Percentiles rank a stretch among this genome's conserved stretches.
Evolutionary conservation across 2,329 filamentous ascomycete species (phyloP).

Genomic region (Colletotrichum lupini): DNA sequence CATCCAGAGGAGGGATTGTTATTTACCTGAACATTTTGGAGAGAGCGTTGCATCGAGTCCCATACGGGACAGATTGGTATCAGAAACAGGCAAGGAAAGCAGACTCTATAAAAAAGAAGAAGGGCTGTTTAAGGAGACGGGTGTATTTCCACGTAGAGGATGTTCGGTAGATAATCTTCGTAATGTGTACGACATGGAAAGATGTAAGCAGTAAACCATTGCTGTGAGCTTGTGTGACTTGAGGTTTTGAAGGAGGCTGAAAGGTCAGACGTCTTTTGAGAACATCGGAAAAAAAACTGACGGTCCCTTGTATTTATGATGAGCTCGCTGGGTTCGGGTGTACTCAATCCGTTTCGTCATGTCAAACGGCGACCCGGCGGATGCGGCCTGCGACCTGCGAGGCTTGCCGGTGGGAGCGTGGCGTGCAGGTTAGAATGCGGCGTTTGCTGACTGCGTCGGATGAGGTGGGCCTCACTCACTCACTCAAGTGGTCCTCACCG

Average conservation of each 20-base stretch:
- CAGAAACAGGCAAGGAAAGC: background rate
- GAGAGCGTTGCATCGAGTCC: conserved; percentile 1
- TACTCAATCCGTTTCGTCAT: background rate
- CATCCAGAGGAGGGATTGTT: background rate
- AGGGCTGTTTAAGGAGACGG: too few relatives aligned
- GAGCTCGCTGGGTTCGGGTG: background rate
- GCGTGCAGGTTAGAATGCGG: background rate
- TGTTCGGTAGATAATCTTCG: conserved; percentile 24
- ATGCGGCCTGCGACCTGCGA: background rate
- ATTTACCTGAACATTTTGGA: conserved; percentile 2
- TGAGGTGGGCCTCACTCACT: too few relatives aligned
- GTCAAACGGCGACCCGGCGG: background rate
- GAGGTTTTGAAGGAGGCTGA: too few relatives aligned
- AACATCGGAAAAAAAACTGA: too few relatives aligned
- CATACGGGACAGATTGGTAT: background rate
- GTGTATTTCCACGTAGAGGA: background rate
- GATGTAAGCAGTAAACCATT: background rate
- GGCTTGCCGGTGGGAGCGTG: background rate
- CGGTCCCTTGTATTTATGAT: too few relatives aligned
- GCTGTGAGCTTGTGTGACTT: background rate
- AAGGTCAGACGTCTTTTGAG: too few relatives aligned
- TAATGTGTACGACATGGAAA: conserved; percentile 28
- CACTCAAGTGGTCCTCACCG: too few relatives aligned
- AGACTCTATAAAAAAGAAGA: background rate
- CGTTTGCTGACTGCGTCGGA: background rate